Evolutionary conservation across 306 rosid species (phyloP).

Genomic region (Acacia confusa): DNA sequence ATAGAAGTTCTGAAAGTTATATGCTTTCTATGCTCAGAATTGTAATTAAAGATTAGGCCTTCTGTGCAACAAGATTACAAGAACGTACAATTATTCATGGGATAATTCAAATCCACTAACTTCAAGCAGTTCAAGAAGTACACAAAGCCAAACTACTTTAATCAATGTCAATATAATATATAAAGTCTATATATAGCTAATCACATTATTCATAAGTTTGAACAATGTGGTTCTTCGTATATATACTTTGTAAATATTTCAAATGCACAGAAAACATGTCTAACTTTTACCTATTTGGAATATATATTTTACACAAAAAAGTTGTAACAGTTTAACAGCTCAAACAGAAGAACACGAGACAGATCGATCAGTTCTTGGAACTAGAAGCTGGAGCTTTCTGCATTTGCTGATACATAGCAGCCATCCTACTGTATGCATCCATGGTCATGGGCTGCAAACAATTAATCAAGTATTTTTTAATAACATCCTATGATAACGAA

Average conservation of each 20-base stretch:
- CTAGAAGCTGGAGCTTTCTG: constrained; percentile 60
- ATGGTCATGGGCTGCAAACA: constrained; percentile 67
- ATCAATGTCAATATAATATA: not conserved
- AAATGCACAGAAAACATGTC: not conserved
- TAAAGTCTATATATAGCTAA: not conserved
- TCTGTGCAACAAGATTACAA: not conserved
- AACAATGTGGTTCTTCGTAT: not conserved
- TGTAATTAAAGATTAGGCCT: too few relatives aligned
- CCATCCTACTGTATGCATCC: constrained; percentile 77
- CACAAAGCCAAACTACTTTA: not conserved
- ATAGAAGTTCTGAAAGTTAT: not conserved
- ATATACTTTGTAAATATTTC: not conserved
- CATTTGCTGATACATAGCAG: constrained; percentile 76
- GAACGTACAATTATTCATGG: not conserved
- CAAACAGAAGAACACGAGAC: not conserved
- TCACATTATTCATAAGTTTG: not conserved
- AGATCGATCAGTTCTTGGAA: constrained; percentile 54
- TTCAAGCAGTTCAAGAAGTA: not conserved
- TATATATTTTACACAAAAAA: constrained; percentile 20
- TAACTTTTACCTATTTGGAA: not conserved
- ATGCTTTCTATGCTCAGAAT: not conserved
- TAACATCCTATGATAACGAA: not conserved
- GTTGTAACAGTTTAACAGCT: constrained; percentile 5
- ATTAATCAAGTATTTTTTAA: not conserved
- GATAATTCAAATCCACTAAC: not conserved